Base-by-base conservation (phyloP, 305 asterid species). In the Rubia balearica region DNA sequence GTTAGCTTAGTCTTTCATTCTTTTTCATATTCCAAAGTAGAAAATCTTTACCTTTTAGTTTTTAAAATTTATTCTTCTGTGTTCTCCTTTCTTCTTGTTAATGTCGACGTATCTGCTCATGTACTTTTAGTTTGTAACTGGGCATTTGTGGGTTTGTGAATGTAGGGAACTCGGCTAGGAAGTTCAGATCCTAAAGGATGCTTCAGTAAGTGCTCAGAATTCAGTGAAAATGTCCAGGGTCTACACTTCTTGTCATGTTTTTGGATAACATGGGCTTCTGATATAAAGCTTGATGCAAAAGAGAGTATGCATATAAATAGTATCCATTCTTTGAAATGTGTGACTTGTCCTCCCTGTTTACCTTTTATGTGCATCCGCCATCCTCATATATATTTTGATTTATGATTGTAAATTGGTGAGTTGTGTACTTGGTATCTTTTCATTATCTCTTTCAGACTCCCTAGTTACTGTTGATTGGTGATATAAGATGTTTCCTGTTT, bases 161-260 rank as follows among this genome's bases (percentile, higher is more conserved):
- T 87, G 87, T 85, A 94, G 99, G 99, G 99, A 71, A 94, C 99
- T 79, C 95, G 98, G 67, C 96, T 94, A 27, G 99, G 99, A 80
- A 94, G 98, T 83, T 84, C 97, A 71, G 99, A 89, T 83, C 99
- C 99, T 36, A 94, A 94, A 83, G 99, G 99, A 73, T 94, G 99
- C 84, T 89, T 89, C 84, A 91, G 99, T 94, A 83, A 94, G 99
- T 91, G 73, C 72, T 9, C 61, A 33, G 38, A 65, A 74, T 36
- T 41, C 51, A 45, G 22, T 17, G n/a, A 60, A 60, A 70, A 7
- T 53, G 53, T 19, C 12, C 41, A 0, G 17, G 30, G 30, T 5
- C 33, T 41, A 40, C 5, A 53, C 1, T 73, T 73, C 40, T 57
- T 19, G 6, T 57, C 55, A 43, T 13, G 9, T 55, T 42, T 49